Base-by-base conservation (phyloP, 208 protist species). In the Phytomonas serpens region DNA sequence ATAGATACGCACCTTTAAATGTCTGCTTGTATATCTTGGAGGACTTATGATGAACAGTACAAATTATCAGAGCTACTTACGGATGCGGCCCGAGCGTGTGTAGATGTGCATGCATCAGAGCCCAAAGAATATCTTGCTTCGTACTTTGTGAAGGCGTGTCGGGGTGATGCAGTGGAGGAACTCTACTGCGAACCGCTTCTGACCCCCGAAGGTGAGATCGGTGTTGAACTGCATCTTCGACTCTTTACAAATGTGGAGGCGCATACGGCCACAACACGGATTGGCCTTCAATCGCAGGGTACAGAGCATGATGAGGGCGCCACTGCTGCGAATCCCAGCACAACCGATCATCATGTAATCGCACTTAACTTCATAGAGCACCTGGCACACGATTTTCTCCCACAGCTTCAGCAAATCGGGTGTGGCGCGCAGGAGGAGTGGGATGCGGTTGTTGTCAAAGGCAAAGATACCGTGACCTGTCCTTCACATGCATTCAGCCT, bases 41-140 rank as follows among this genome's bases (percentile, higher is more conserved):
- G 85, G 74, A 61, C 72, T 31, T 95, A 95, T 75, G 90, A 95
- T 68, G 76, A 87, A 9, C 75, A 91, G 75, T 76, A 84, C 76
- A 73, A 83, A 32, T 73, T 95, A 13, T 92, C 85, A 23, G 77
- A 80, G 4, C 67, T 93, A 14, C 72, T 95, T 13, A 95, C 90
- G 2, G 82, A 88, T 51, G 90, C 90, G 0, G 90, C 87, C 30
- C 80, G 90, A 3, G 84, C 90, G 29, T 95, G 90, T 64, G 85
- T 93, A 11, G 82, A 83, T 16, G 79, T 80, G 30, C 81, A 79
- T 38, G 76, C 87, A 14, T 31, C 72, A 30, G 32, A 89, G 29
- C 85, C 85, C 31, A 81, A 72, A 3, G 86, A 88, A 52, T 95
- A 84, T 67, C 81, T 95, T 34, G 78, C 83, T 1, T 73, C 73